These are phyloP conservation scores for Podospora conica DNA, from an alignment of 495 filamentous ascomycete species.

Conservation along the genomic window DNA sequence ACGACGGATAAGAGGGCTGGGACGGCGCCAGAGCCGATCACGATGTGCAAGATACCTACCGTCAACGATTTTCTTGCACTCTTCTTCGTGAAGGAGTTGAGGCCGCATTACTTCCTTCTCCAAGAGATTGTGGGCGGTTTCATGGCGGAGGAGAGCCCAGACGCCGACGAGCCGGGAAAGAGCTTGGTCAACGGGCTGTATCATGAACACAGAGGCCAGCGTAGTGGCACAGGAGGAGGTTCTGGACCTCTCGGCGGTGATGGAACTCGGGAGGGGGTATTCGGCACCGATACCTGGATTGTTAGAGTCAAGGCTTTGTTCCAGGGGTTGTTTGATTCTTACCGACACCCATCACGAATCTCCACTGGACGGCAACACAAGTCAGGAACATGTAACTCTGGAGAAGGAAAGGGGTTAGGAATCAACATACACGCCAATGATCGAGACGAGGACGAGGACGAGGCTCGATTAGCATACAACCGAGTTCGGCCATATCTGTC, in stretches of 20 bases:
- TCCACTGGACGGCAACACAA: constrained; percentile 20
- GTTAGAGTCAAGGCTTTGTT: background rate
- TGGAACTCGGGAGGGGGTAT: constrained; percentile 68
- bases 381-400: constrained; percentile 3
- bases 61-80: constrained; percentile 62
- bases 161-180: constrained; percentile 61
- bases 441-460: constrained; percentile 70
- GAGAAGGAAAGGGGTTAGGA: background rate
- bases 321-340: constrained; percentile 1
- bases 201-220: constrained; percentile 73
- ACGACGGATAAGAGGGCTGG: constrained; percentile 66
- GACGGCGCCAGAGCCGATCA: constrained; percentile 68
- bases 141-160: constrained; percentile 61
- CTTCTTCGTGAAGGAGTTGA: constrained; percentile 47
- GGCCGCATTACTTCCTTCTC: constrained; percentile 42
- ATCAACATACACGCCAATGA: constrained; percentile 50
- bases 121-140: constrained; percentile 48
- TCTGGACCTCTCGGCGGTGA: constrained; percentile 66
- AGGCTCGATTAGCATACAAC: constrained; percentile 78
- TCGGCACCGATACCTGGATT: constrained; percentile 63
- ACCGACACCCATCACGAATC: constrained; percentile 36
- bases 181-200: constrained; percentile 71
- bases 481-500: constrained; percentile 68
- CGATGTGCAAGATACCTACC: constrained; percentile 73
- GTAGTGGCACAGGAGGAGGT: constrained; percentile 71